phyloP scores from a whole-genome alignment of 345 rosid species.

The Kandelia obovata region DNA sequence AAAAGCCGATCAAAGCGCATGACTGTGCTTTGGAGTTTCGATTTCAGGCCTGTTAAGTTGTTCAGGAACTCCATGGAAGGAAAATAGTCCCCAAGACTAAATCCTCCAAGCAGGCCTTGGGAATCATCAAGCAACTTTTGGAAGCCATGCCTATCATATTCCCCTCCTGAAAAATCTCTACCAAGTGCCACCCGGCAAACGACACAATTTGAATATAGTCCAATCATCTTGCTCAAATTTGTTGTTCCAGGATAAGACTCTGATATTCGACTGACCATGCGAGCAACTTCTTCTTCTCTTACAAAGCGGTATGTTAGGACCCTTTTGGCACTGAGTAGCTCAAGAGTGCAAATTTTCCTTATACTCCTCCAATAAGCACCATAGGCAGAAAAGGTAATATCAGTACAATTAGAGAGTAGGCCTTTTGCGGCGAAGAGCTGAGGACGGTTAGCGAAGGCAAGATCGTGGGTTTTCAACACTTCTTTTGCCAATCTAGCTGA shows the following conservation, averaged over 20 bases:
- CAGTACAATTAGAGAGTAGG: slow-evolving; percentile 20
- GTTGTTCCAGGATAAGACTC: slow-evolving; percentile 15
- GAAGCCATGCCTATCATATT: slow-evolving; percentile 38
- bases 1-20: slow-evolving; percentile 20
- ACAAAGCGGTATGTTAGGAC: slow-evolving; percentile 13
- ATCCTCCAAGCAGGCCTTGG: slow-evolving; percentile 25
- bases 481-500: slow-evolving; percentile 16
- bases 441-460: slow-evolving; percentile 20
- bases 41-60: slow-evolving; percentile 22
- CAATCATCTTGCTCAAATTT: slow-evolving; percentile 20
- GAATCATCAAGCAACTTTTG: slow-evolving; percentile 46
- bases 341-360: slow-evolving; percentile 25
- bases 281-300: slow-evolving; percentile 24
- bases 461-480: slow-evolving; percentile 27
- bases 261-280: slow-evolving; percentile 6
- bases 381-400: slow-evolving; percentile 22
- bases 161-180: slow-evolving; percentile 23
- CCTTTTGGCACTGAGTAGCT: slow-evolving; percentile 19
- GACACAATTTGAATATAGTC: slow-evolving; percentile 19
- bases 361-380: slow-evolving; percentile 26
- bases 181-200: slow-evolving; percentile 24
- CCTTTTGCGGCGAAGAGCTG: slow-evolving; percentile 20
- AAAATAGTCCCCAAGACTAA: slow-evolving; percentile 25
- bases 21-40: slow-evolving; percentile 13
- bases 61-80: slow-evolving; percentile 27